Evolutionary conservation across 768 basidiomycete species (phyloP), one percentile per base, ranked within the genome.

Genomic region (Agrocybe chaxingu): DNA sequence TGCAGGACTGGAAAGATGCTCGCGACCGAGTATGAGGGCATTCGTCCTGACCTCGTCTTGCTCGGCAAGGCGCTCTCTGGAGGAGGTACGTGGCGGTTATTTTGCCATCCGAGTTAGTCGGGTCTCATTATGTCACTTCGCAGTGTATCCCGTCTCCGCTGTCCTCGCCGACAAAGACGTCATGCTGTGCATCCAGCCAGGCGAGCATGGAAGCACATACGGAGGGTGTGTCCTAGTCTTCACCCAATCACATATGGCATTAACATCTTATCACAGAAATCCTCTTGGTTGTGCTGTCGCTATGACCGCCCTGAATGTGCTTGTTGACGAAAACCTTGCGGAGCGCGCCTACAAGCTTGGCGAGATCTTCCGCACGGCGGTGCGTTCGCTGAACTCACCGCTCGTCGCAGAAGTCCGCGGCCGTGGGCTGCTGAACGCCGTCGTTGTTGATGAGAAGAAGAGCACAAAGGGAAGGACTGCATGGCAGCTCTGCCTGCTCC

Each of bases 61-160:
- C 81, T 99, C 46, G 97, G 97, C 41, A 99, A 99, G 70, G 97
- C 97, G 0, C 81, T 99, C 6, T 96, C 94, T 3, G 96, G 97
- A 24, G 97, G 97, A 66, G 79, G 92, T 92, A 45, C 58, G 85
- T 74, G 4, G 16, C 12, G 41, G 34, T 44, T 36, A 19, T n/a
- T n/a, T 16, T 30, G 31, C 29, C 36, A 24, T 32, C 7, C n/a
- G 40, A 31, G 18, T 8, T 43, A 12, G 39, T 32, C 7, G 11
- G 13, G 7, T 30, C 16, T 30, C 18, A 42, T 35, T 29, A 36
- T 7, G 24, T 42, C 10, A 37, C 8, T 35, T 10, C 45, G 16
- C 56, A 92, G 90, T 98, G 52, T 98, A 97, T 67, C 96, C 97
- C 39, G 95, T 99, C 8, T 97, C 95, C 19, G 93, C 91, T 10